Conservation (phyloP, 1,139 yeast species). For the Eremothecium coryli region DNA sequence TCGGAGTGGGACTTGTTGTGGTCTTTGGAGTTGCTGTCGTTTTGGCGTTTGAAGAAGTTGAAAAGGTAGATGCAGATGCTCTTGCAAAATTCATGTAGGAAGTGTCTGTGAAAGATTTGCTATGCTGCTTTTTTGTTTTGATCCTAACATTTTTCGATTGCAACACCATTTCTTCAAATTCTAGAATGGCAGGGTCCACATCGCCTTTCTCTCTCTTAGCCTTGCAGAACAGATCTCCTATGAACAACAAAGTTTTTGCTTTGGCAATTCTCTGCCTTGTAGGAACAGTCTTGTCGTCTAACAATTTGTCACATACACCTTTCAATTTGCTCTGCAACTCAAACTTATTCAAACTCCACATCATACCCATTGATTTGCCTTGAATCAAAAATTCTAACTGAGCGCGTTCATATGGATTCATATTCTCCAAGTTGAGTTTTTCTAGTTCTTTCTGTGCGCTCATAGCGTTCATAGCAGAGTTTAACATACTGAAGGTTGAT, state of each 20-base stretch:
- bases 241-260: conserved; percentile 50
- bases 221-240: conserved; percentile 48
- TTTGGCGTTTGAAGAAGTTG: too few species aligned
- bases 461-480: conserved; percentile 70
- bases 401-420: conserved; percentile 45
- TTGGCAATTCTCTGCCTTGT: conserved; percentile 45
- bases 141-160: conserved; percentile 50
- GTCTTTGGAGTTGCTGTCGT: not conserved
- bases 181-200: conserved; percentile 37
- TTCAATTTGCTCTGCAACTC: conserved; percentile 61
- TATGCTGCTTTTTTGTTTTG: conserved; percentile 5
- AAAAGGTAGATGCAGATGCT: not conserved
- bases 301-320: conserved; percentile 52
- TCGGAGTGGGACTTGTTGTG: not conserved
- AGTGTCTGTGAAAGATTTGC: not conserved
- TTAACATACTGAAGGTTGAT: conserved; percentile 57
- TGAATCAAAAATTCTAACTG: conserved; percentile 59
- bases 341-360: conserved; percentile 71
- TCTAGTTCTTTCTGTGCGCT: conserved; percentile 62
- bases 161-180: conserved; percentile 68
- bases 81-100: not conserved
- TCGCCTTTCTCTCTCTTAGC: conserved; percentile 60
- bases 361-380: conserved; percentile 66
- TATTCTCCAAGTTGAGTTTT: conserved; percentile 42
- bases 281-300: conserved; percentile 47